These are phyloP conservation scores for Tausonia pullulans DNA, from an alignment of 1,284 basidiomycete genomes.

Conservation along the genomic window DNA sequence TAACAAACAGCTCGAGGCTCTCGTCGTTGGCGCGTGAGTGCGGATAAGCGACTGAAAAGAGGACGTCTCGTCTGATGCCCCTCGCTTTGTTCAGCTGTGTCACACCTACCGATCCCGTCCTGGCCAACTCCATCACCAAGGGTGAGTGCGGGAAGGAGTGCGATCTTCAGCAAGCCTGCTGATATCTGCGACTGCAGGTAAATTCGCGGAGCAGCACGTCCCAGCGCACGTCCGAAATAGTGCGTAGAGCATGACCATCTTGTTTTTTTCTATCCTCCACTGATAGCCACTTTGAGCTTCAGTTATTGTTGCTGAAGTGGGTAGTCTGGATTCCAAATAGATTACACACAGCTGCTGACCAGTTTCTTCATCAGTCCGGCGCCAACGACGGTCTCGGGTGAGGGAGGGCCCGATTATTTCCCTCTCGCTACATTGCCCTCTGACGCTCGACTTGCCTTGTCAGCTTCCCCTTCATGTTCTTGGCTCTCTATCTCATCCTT, in stretches of 20 bases:
- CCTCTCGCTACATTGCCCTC: no score
- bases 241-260: constrained; percentile 17
- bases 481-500: constrained; percentile 75
- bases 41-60: no score
- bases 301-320: constrained; percentile 24
- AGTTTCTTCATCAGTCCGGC: constrained; percentile 18
- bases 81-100: constrained; percentile 34
- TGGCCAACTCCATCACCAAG: constrained; percentile 30
- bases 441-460: background rate
- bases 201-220: constrained; percentile 21
- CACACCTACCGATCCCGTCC: constrained; percentile 80
- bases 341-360: no score
- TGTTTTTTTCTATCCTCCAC: background rate
- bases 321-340: no score
- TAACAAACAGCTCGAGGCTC: background rate
- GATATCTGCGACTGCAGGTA: no score
- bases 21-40: background rate
- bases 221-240: constrained; percentile 33
- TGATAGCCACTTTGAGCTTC: background rate
- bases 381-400: constrained; percentile 46
- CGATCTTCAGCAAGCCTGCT: no score
- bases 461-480: constrained; percentile 78
- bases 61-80: background rate
- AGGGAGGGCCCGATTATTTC: background rate
- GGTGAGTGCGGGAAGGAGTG: constrained; percentile 22